These are phyloP conservation scores for Tympanopsis confertula DNA, from an alignment of 2,329 filamentous ascomycete genomes.

Conservation along the genomic window DNA sequence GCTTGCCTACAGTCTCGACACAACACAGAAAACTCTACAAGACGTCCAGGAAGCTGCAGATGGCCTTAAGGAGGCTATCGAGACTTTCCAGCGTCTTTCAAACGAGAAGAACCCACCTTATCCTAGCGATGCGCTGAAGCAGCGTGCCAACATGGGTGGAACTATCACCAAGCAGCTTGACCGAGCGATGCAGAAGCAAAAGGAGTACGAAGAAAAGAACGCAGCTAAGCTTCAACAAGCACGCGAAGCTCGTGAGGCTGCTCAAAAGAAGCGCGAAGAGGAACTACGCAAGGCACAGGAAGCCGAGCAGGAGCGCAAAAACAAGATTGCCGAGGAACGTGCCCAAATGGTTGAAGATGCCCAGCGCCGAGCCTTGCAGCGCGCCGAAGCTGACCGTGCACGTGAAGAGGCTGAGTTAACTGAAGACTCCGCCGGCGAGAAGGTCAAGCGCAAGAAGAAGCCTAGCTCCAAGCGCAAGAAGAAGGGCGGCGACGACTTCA, in stretches of 20 bases:
- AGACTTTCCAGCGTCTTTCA: constrained; percentile 9
- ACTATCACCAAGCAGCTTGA: constrained; percentile 58
- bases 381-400: not conserved
- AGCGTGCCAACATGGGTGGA: constrained; percentile 56
- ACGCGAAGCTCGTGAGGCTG: constrained; percentile 46
- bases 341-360: constrained; percentile 42
- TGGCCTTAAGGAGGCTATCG: constrained; percentile 52
- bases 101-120: constrained; percentile 33
- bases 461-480: constrained; percentile 20
- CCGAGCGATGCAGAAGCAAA: constrained; percentile 45
- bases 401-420: not conserved
- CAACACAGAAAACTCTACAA: constrained; percentile 42
- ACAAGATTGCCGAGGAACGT: constrained; percentile 47
- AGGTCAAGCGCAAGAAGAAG: constrained; percentile 36
- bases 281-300: constrained; percentile 34
- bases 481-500: constrained; percentile 23
- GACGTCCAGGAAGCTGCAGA: constrained; percentile 46
- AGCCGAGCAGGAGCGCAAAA: constrained; percentile 38
- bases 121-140: constrained; percentile 48
- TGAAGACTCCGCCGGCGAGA: not conserved
- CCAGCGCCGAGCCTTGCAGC: not conserved
- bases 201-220: constrained; percentile 53
- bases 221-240: constrained; percentile 48
- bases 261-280: constrained; percentile 43
- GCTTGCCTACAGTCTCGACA: constrained; percentile 42